Base-by-base conservation (phyloP, 1,139 yeast genomes). In the Pneumocystis carinii region DNA sequence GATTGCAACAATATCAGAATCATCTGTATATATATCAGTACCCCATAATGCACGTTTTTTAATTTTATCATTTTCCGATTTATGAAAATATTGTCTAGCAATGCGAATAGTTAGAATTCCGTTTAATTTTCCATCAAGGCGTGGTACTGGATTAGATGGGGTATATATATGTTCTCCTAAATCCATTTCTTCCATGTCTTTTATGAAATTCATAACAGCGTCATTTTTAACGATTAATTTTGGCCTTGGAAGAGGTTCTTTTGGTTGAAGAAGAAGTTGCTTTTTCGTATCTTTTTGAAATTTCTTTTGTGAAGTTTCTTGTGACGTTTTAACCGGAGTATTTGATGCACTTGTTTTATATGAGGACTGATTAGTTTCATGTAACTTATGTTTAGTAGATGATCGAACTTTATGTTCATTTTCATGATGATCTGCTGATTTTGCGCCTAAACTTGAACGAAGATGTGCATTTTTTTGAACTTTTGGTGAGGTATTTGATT, bases 1-100 rank as follows among this genome's bases (percentile, higher is more conserved):
- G 0, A 85, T 86, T 2, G 87, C 79, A 58, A 92, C 79, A 3
- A 90, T 76, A 72, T 92, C 96, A 0, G 95, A 86, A 73, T 92
- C 98, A 73, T 92, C 97, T 1, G 97, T 87, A 73, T 90, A 92
- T 2, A 92, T 77, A 62, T 86, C 90, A 0, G 96, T 88, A 1
- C 98, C 98, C 97, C 97, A 92, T 1, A 90, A 71, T 64, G 82
- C 81, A 58, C 95, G 76, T 71, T 36, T 53, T 19, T 55, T 41
- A 15, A 63, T 48, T 5, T 61, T 60, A n/a, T 59, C 38, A 41
- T 63, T 63, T 35, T 63, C 55, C 14, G 55, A 48, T 24, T 48
- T 48, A 48, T 48, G 27, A 24, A 48, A 48, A 19, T 48, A 48
- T 19, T 48, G 55, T 24, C 27, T 48, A 24, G 55, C 55, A 24